Evolutionary conservation across 139 green algal genomes (phyloP), one percentile per base, ranked within the genome.

Genomic region (Desmodesmus armatus): DNA sequence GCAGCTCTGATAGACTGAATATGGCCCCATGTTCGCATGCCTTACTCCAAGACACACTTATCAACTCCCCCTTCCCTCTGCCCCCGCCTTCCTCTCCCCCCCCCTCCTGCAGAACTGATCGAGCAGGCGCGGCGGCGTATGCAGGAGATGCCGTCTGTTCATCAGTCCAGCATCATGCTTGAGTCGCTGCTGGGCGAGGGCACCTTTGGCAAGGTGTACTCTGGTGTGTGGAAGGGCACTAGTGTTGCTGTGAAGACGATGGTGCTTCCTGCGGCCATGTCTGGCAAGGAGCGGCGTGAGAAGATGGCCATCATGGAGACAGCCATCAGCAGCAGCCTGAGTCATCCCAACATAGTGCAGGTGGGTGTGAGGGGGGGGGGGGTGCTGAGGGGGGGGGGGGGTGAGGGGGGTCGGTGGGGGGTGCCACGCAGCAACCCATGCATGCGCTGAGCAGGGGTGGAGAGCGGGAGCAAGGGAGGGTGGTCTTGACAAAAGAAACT

Each of bases 241-340:
- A 6, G 84, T 47, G 87, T 90, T 77, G 87, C 87, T 29, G 78
- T 90, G 29, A 90, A 90, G 71, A 75, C 63, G n/a, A 86, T 90
- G 83, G n/a, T 87, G 21, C 84, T 90, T 29, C 87, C 87, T 13
- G 80, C 80, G 7, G 67, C 47, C 67, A 85, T 85, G 80, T 80
- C 66, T 58, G 80, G 80, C 80, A 79, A 78, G 31, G 80, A 78
- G 47, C 83, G 85, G 78, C 72, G 78, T 19, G 78, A 87, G 72
- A 85, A 70, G 53, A 91, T 91, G 87, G 87, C 87, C 15, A 76
- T 87, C 58, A 91, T 91, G 87, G 87, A 88, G 69, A 88, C 78
- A 21, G 85, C 85, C 78, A 88, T 88, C 69, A 72, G 39, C 53
- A 72, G 51, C 27, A 73, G 37, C 33, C 55, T 88, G 63, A 43